Percentiles rank a stretch among this genome's conserved stretches.
phyloP scores from a whole-genome alignment of 495 filamentous ascomycete genomes.

The Talaromyces trachyspermus region DNA sequence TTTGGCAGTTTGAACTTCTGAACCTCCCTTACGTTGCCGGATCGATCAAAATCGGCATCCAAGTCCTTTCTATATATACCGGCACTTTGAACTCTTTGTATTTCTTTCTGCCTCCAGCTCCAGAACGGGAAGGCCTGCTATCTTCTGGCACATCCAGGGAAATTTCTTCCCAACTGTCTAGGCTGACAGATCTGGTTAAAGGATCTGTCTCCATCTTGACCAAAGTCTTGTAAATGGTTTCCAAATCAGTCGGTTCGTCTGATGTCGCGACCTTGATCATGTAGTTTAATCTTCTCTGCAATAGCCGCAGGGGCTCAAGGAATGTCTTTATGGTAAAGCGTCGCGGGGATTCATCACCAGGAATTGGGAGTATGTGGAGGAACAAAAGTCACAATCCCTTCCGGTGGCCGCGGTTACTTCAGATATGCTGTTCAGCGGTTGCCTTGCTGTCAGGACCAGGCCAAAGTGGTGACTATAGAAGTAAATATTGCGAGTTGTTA shows the following conservation, averaged over 20 bases:
- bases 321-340: constrained; percentile 85
- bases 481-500: constrained; percentile 78
- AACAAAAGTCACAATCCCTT: constrained; percentile 90
- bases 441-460: constrained; percentile 73
- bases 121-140: constrained; percentile 16
- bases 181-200: constrained; percentile 56
- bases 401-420: constrained; percentile 89
- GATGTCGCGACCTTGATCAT: constrained; percentile 68
- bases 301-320: constrained; percentile 73
- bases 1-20: constrained; percentile 80
- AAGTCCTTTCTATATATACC: constrained; percentile 58
- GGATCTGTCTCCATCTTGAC: constrained; percentile 62
- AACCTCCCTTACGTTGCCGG: constrained; percentile 41
- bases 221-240: constrained; percentile 57
- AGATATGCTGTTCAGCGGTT: constrained; percentile 63
- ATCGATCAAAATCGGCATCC: constrained; percentile 38
- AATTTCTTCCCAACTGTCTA: constrained; percentile 92
- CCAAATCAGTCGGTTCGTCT: constrained; percentile 53
- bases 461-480: constrained; percentile 95
- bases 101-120: constrained; percentile 20
- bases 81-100: constrained; percentile 49
- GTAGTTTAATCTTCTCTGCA: constrained; percentile 78
- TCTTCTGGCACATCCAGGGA: constrained; percentile 57
- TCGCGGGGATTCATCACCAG: constrained; percentile 55
- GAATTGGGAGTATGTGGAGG: constrained; percentile 63